Evolutionary conservation across 805 yeast genomes (phyloP).

Genomic region (Sungouiozyma intestinalis): DNA sequence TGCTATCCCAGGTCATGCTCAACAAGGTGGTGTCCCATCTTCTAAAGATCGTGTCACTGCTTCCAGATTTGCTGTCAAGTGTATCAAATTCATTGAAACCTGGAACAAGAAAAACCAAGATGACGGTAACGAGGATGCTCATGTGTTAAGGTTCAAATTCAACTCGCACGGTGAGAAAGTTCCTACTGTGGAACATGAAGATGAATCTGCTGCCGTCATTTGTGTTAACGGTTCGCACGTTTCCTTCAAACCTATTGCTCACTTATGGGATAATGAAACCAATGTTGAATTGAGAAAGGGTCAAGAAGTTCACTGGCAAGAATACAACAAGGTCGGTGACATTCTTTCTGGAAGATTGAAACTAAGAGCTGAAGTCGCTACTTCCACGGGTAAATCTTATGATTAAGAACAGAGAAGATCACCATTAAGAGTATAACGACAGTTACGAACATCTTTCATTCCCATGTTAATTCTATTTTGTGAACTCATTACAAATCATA

Average conservation of each 20-base stretch:
- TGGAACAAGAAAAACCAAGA: constrained; percentile 32
- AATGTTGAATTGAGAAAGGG: constrained; percentile 58
- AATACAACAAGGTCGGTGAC: constrained; percentile 48
- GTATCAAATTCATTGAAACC: constrained; percentile 79
- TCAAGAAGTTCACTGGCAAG: constrained; percentile 56
- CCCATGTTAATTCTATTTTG: neutral
- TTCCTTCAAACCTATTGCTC: constrained; percentile 44
- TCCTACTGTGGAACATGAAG: constrained; percentile 35
- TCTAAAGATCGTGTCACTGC: constrained; percentile 90
- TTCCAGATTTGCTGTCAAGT: constrained; percentile 79
- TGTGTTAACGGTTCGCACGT: constrained; percentile 63
- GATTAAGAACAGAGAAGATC: neutral
- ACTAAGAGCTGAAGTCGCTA: constrained; percentile 34
- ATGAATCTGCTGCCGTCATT: constrained; percentile 46
- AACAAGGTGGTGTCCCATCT: constrained; percentile 93
- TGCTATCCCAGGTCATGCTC: constrained; percentile 96
- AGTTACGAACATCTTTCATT: constrained; percentile 1
- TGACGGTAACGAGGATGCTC: constrained; percentile 29
- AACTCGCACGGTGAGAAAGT: constrained; percentile 37
- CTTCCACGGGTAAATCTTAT: constrained; percentile 4
- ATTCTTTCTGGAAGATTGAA: constrained; percentile 62
- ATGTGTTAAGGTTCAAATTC: constrained; percentile 43
- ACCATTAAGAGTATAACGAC: neutral
- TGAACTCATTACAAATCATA: neutral
- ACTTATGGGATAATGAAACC: constrained; percentile 51